Evolutionary conservation across 2,329 filamentous ascomycete species (phyloP).

Genomic region (Paraconiothyrium brasiliense): DNA sequence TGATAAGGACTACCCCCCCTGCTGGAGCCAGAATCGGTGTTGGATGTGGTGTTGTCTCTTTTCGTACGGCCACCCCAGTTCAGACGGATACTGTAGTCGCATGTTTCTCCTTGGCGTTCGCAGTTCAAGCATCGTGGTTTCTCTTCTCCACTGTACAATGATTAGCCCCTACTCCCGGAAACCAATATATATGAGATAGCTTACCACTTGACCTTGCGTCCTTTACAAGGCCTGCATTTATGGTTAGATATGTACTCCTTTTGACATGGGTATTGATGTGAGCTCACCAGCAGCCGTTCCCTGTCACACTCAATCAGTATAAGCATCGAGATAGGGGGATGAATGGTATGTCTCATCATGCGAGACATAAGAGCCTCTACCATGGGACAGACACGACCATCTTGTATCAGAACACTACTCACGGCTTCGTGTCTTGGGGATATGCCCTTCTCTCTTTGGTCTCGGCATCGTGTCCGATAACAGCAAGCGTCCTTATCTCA

Average conservation of each 20-base stretch:
- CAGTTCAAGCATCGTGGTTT: conserved; percentile 79
- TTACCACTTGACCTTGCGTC: conserved; percentile 79
- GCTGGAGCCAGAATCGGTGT: conserved; percentile 37
- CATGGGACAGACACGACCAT: neutral
- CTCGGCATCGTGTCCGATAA: conserved; percentile 4
- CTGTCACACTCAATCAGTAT: conserved; percentile 71
- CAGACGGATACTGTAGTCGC: conserved; percentile 82
- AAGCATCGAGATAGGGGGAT: conserved; percentile 70
- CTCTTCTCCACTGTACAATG: conserved; percentile 69
- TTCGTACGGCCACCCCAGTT: conserved; percentile 81
- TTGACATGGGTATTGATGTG: conserved; percentile 6
- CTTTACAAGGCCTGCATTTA: conserved; percentile 75
- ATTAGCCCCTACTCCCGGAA: conserved; percentile 26
- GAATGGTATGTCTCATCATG: neutral
- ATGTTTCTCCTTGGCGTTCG: conserved; percentile 73
- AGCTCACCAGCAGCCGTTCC: conserved; percentile 72
- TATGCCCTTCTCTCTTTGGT: conserved; percentile 8
- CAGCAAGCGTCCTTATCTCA: neutral
- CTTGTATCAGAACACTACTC: neutral
- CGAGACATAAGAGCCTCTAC: neutral
- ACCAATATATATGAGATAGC: neutral
- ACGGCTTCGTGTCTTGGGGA: conserved; percentile 12
- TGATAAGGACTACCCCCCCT: conserved; percentile 41
- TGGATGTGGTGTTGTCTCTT: conserved; percentile 61
- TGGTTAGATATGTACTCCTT: conserved; percentile 23